Evolutionary conservation across 1,284 basidiomycete species (phyloP).

Genomic region (Mycosarcoma mackinlayi): DNA sequence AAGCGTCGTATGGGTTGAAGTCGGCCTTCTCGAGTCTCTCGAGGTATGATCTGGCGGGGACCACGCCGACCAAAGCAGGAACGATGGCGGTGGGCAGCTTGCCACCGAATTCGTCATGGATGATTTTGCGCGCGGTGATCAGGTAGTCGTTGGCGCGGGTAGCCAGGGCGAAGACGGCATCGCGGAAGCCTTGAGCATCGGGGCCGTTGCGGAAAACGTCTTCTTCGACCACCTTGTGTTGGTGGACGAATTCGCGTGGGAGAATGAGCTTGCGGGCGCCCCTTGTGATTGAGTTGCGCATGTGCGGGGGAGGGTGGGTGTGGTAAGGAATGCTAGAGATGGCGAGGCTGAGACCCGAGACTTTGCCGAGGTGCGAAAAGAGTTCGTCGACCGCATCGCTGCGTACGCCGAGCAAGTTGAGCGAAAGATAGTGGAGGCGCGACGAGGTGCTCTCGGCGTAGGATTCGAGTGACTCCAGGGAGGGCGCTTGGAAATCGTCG

Average conservation of each 20-base stretch:
- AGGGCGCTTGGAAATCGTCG: slow-evolving; percentile 56
- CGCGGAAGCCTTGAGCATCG: slow-evolving; percentile 74
- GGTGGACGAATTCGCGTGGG: slow-evolving; percentile 84
- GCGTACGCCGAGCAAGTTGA: slow-evolving; percentile 57
- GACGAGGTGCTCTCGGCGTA: slow-evolving; percentile 63
- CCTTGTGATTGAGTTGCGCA: slow-evolving; percentile 53
- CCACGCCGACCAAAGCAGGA: slow-evolving; percentile 81
- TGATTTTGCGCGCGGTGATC: slow-evolving; percentile 81
- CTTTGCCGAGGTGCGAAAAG: slow-evolving; percentile 67
- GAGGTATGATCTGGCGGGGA: slow-evolving; percentile 81
- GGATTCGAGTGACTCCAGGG: slow-evolving; percentile 56
- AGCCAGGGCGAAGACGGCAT: slow-evolving; percentile 88
- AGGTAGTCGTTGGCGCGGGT: slow-evolving; percentile 90
- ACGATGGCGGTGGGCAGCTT: slow-evolving; percentile 77
- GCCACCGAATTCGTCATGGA: slow-evolving; percentile 74
- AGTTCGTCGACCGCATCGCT: slow-evolving; percentile 54
- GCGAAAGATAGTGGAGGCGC: slow-evolving; percentile 58
- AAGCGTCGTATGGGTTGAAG: slow-evolving; percentile 84
- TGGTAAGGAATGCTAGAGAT: slow-evolving; percentile 61
- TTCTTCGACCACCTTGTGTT: slow-evolving; percentile 84
- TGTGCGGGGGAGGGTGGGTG: slow-evolving; percentile 56
- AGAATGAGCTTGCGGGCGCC: slow-evolving; percentile 78
- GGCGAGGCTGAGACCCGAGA: slow-evolving; percentile 55
- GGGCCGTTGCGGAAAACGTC: slow-evolving; percentile 81
- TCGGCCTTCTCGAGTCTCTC: slow-evolving; percentile 79